phyloP scores from a whole-genome alignment of 257 asterid species.

The Verbascum thapsus region DNA sequence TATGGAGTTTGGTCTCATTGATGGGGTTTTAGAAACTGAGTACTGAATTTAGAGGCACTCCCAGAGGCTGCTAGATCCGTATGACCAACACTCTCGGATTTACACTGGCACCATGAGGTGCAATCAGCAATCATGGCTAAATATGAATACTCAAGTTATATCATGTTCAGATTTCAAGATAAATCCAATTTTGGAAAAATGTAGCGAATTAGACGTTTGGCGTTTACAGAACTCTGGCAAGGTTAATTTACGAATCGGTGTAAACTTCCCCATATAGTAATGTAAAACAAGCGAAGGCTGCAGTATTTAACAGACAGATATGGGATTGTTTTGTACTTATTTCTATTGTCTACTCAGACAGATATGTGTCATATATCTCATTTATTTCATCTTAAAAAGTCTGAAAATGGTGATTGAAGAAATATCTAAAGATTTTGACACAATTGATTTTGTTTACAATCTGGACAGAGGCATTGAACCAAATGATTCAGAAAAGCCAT shows the following conservation, averaged over 20 bases:
- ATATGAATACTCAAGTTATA: neutral
- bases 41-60: slow-evolving; percentile 40
- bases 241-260: slow-evolving; percentile 10
- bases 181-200: slow-evolving; percentile 1
- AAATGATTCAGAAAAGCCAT: neutral
- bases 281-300: slow-evolving; percentile 8
- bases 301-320: no score
- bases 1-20: slow-evolving; percentile 90
- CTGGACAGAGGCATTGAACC: neutral
- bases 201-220: neutral
- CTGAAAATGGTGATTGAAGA: no score
- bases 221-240: neutral
- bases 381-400: no score
- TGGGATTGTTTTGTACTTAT: no score
- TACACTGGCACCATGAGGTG: neutral
- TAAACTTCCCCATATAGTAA: neutral
- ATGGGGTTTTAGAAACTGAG: slow-evolving; percentile 85
- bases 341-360: no score
- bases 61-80: slow-evolving; percentile 1
- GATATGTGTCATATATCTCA: no score
- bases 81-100: neutral
- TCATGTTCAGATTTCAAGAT: slow-evolving; percentile 1
- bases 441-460: neutral
- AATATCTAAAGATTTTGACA: no score
- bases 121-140: neutral